Conservation (phyloP, 495 filamentous ascomycete genomes). For the Stereocaulon alpinum region DNA sequence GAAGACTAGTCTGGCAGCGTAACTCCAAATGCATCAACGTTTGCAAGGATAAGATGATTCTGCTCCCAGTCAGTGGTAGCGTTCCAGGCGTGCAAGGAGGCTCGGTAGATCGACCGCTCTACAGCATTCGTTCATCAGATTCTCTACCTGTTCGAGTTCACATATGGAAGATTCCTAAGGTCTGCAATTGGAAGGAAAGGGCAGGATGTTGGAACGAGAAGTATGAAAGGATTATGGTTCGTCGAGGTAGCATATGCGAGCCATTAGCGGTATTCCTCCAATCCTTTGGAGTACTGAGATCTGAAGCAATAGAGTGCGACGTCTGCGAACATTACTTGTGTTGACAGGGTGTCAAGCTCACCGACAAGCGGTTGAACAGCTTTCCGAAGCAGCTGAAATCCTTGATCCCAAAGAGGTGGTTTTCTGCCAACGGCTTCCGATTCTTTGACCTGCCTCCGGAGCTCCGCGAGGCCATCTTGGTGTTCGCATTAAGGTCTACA, state of each 20-base stretch:
- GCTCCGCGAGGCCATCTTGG: slow-evolving; percentile 5
- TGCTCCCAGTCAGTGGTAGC: slow-evolving; percentile 7
- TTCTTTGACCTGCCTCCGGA: slow-evolving; percentile 9
- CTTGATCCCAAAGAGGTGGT: slow-evolving; percentile 1
- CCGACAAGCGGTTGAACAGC: not conserved
- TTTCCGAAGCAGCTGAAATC: not conserved
- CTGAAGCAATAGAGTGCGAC: not conserved
- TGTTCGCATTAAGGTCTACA: slow-evolving; percentile 1
- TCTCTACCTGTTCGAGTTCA: not conserved
- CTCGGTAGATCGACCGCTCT: not conserved
- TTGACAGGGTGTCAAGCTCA: not conserved
- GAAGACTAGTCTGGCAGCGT: not conserved
- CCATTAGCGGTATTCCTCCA: not conserved
- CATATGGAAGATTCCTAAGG: not conserved
- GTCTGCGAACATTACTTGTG: slow-evolving; percentile 8
- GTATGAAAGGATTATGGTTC: slow-evolving; percentile 1
- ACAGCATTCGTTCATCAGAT: slow-evolving; percentile 10
- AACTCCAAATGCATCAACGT: slow-evolving; percentile 1
- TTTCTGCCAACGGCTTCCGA: not conserved
- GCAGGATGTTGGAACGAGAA: not conserved
- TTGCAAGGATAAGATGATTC: not conserved
- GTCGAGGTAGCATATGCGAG: not conserved
- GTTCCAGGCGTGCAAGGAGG: not conserved
- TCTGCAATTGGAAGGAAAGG: not conserved
- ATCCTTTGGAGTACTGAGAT: not conserved